Evolutionary conservation across 768 basidiomycete species (phyloP), one percentile per base, ranked within the genome.

Genomic region (Candolleomyces aberdarensis): DNA sequence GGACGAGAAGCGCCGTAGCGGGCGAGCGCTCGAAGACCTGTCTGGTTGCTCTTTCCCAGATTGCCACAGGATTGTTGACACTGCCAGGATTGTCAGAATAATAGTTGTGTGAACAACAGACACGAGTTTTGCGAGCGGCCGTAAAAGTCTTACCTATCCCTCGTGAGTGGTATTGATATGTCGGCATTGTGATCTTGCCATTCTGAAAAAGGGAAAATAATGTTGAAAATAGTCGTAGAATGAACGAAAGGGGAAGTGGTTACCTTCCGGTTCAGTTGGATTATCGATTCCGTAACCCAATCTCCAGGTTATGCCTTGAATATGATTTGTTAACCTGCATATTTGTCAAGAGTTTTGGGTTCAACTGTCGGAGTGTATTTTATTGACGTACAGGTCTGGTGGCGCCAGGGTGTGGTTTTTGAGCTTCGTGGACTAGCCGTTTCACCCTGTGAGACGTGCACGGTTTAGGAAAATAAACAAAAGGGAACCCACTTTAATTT

Each of bases 301-400:
- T 59, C 86, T 72, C 84, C 84, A 87, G 32, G 86, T 86, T 48
- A 86, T 81, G 29, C 85, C 85, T 70, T 83, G 83, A n/a, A 84
- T 70, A 59, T 80, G 81, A 66, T 84, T 84, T 17, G 80, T 81
- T 63, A 80, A 59, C 63, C 83, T 84, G 57, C 13, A 32, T 14
- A 36, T 8, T 36, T 36, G 11, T 36, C 36, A 36, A 36, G 36
- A 11, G 36, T 36, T 11, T 5, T 47, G 17, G 22, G 26, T 41
- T 13, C 15, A 44, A 26, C 57, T 31, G 13, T 10, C 15, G 17
- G 17, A 32, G 32, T 51, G 58, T 6, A 8, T 36, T 48, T 58
- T 20, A 40, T 15, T 17, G 15, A 76, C 83, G 53, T 64, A 85
- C 84, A 86, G 77, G 72, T 85, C 83, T 31, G 85, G 85, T 48